Conservation (phyloP, 2,329 filamentous ascomycete species). For the Aspergillus sp. region DNA sequence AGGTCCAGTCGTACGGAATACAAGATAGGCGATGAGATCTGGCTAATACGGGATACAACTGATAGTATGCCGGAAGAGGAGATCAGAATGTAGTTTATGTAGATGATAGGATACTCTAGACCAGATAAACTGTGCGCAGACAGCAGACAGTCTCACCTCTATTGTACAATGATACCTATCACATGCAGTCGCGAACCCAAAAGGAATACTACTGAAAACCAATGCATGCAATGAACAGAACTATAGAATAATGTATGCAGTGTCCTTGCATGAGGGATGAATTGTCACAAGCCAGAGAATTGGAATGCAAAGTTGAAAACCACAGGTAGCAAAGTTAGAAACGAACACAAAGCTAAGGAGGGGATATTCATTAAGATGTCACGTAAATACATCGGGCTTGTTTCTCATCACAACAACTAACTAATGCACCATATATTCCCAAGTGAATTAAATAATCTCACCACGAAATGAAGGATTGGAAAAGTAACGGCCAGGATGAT, state of each 20-base stretch:
- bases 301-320: neutral
- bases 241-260: neutral
- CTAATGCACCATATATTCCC: neutral
- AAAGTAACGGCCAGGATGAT: neutral
- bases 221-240: neutral
- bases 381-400: slow-evolving; percentile 8
- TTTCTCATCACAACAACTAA: neutral
- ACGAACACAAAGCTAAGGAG: neutral
- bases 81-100: no score
- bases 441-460: neutral
- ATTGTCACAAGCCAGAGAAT: neutral
- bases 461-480: neutral
- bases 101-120: no score
- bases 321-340: neutral
- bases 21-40: no score
- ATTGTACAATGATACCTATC: neutral
- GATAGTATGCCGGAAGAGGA: no score
- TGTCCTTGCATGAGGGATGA: neutral
- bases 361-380: slow-evolving; percentile 5
- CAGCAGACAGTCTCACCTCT: neutral
- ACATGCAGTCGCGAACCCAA: neutral
- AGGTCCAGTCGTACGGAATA: no score
- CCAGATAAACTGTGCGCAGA: no score
- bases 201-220: neutral
- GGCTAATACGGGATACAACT: no score